These are phyloP conservation scores for Hansenula anomala DNA, from an alignment of 1,139 yeast genomes.

Conservation along the genomic window DNA sequence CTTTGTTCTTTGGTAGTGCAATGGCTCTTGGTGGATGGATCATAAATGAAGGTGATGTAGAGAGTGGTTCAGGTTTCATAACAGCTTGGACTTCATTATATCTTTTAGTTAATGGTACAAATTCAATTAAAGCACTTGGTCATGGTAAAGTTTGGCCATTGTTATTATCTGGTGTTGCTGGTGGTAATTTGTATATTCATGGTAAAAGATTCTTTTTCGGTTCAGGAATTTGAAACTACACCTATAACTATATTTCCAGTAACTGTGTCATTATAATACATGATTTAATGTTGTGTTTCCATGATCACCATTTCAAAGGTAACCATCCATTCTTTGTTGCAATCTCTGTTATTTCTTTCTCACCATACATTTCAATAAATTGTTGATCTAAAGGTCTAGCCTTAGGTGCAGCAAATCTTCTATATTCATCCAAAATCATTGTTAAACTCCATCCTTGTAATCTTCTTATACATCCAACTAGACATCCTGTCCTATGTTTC, in stretches of 20 bases:
- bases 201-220: constrained; percentile 52
- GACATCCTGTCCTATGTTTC: constrained; percentile 93
- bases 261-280: too few species aligned
- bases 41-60: constrained; percentile 72
- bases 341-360: constrained; percentile 46
- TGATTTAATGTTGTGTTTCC: too few species aligned
- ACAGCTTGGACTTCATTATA: constrained; percentile 86
- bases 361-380: constrained; percentile 84
- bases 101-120: constrained; percentile 66
- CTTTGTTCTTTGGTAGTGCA: constrained; percentile 62
- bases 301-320: constrained; percentile 58
- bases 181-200: constrained; percentile 59
- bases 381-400: constrained; percentile 94
- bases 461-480: constrained; percentile 86
- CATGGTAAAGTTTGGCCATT: constrained; percentile 54
- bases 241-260: too few species aligned
- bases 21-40: constrained; percentile 78
- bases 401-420: constrained; percentile 92
- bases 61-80: constrained; percentile 83
- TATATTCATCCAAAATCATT: constrained; percentile 90
- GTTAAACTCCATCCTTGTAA: constrained; percentile 90
- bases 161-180: constrained; percentile 52
- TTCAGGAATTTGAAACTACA: too few species aligned
- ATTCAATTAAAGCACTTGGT: constrained; percentile 44
- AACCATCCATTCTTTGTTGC: constrained; percentile 54